phyloP scores from a whole-genome alignment of 2,329 filamentous ascomycete genomes.

The Coniochaeta sp. region DNA sequence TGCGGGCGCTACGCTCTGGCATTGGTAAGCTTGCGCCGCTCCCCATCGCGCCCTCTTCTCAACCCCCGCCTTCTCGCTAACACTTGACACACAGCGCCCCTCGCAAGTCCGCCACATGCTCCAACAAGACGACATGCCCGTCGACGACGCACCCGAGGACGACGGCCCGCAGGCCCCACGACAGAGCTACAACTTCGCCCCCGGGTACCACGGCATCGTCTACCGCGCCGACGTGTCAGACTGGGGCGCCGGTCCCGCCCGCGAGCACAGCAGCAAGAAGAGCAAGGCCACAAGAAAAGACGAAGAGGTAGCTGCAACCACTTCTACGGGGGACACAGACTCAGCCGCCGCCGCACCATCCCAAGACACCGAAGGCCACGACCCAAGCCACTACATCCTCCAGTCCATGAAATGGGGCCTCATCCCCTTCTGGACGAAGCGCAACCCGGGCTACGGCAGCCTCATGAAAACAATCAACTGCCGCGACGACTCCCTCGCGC shows the following conservation, averaged over 20 bases:
- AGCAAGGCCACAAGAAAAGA: conserved; percentile 8
- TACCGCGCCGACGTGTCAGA: conserved; percentile 71
- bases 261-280: conserved; percentile 8
- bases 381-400: conserved; percentile 63
- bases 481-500: conserved; percentile 75
- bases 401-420: conserved; percentile 96
- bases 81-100: conserved; percentile 49
- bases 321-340: not conserved
- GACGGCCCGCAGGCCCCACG: conserved; percentile 52
- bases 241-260: conserved; percentile 40
- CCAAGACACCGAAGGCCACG: not conserved
- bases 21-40: conserved; percentile 17
- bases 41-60: not conserved
- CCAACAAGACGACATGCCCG: conserved; percentile 65
- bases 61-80: not conserved
- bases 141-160: conserved; percentile 65
- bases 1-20: conserved; percentile 20
- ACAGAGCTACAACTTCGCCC: conserved; percentile 88
- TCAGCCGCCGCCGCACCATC: no score
- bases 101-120: conserved; percentile 69
- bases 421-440: conserved; percentile 88
- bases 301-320: not conserved
- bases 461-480: conserved; percentile 93
- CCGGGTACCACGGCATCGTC: conserved; percentile 76
- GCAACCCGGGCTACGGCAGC: conserved; percentile 67